Percentiles rank a stretch among this genome's conserved stretches.
Evolutionary conservation across 345 rosid genomes (phyloP).

Genomic region (Isatis tinctoria): DNA sequence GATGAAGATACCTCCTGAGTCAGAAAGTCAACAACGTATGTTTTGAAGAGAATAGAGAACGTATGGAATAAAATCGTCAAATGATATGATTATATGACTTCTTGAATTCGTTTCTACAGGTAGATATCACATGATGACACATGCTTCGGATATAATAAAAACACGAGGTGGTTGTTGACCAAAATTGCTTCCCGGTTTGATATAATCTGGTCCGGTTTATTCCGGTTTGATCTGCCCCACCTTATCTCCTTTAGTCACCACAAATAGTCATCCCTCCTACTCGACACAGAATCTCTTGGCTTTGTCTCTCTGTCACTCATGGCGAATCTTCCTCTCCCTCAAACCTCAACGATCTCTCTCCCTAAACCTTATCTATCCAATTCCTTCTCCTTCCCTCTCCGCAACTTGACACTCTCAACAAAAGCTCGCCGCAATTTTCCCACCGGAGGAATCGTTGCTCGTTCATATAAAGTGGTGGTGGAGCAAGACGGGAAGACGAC

Average conservation of each 20-base stretch:
- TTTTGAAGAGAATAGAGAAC: constrained; percentile 9
- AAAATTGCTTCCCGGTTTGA: constrained; percentile 1
- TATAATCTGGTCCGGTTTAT: neutral
- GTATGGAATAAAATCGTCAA: neutral
- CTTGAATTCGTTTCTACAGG: neutral
- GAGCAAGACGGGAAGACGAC: constrained; percentile 70
- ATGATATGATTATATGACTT: neutral
- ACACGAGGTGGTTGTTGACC: constrained; percentile 10
- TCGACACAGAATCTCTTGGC: neutral
- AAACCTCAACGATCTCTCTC: constrained; percentile 41
- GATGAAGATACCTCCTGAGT: constrained; percentile 25
- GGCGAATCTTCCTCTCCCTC: constrained; percentile 60
- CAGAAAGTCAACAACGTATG: neutral
- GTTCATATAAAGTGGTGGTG: constrained; percentile 65
- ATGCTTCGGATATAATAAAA: neutral
- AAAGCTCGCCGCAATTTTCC: neutral
- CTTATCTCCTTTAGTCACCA: constrained; percentile 16
- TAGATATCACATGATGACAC: neutral
- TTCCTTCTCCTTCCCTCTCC: constrained; percentile 23
- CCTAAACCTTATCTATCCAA: constrained; percentile 36
- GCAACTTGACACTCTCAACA: constrained; percentile 11
- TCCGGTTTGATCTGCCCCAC: neutral
- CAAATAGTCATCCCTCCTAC: constrained; percentile 2
- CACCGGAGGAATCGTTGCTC: constrained; percentile 23
- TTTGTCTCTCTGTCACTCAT: constrained; percentile 30